A percentile compares a stretch with the other conserved stretches of the same genome.
Conservation (phyloP, 1,139 yeast genomes). For the Pichia terricola region DNA sequence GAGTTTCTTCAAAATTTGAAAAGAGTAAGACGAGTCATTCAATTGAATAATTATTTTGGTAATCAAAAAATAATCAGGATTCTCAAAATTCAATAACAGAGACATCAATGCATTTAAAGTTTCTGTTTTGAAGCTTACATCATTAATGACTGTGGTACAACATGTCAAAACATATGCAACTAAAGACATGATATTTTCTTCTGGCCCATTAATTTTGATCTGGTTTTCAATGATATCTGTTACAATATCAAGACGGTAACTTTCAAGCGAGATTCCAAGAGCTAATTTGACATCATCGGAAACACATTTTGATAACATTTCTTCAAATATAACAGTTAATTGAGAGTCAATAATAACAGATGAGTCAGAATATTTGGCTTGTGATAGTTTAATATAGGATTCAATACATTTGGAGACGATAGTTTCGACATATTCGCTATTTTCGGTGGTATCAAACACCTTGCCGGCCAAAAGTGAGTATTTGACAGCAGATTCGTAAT, state of each 20-base stretch:
- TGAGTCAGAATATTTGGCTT: conserved; percentile 38
- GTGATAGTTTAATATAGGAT: conserved; percentile 62
- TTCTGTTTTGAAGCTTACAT: conserved; percentile 54
- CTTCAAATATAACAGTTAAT: conserved; percentile 64
- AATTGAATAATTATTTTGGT: conserved; percentile 84
- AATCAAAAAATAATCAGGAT: conserved; percentile 68
- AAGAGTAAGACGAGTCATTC: conserved; percentile 66
- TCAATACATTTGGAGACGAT: conserved; percentile 89
- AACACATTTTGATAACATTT: conserved; percentile 77
- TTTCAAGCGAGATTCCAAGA: conserved; percentile 83
- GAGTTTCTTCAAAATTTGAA: conserved; percentile 54
- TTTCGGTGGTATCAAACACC: conserved; percentile 61
- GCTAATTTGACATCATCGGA: conserved; percentile 68
- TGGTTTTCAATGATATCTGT: conserved; percentile 49
- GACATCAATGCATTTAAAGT: conserved; percentile 57
- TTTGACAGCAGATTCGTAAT: conserved; percentile 81
- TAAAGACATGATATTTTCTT: conserved; percentile 44
- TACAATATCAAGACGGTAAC: conserved; percentile 77
- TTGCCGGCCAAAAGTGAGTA: conserved; percentile 82
- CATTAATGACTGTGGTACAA: conserved; percentile 50
- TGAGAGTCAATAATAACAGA: conserved; percentile 45
- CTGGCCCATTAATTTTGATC: conserved; percentile 23
- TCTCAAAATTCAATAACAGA: conserved; percentile 45
- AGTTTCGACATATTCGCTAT: conserved; percentile 85
- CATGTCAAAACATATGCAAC: conserved; percentile 73